Conservation (phyloP, 2,329 filamentous ascomycete species). For the Trichoderma citrinoviride region DNA sequence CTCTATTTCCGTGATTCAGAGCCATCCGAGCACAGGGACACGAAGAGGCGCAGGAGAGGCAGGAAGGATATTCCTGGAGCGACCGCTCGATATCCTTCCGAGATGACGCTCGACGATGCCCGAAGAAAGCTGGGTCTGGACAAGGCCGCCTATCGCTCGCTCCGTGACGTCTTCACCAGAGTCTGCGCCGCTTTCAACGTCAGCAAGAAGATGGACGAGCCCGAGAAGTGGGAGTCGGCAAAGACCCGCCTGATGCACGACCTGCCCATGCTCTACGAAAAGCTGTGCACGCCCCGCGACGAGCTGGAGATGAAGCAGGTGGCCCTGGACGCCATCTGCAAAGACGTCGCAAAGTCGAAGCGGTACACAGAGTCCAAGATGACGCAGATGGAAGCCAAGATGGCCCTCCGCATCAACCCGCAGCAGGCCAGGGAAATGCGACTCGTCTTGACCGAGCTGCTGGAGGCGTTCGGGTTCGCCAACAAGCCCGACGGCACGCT, state of each 20-base stretch:
- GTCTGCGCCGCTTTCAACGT: constrained; percentile 68
- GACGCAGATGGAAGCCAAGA: constrained; percentile 72
- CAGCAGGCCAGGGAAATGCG: constrained; percentile 57
- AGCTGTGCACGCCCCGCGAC: constrained; percentile 58
- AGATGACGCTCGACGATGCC: constrained; percentile 77
- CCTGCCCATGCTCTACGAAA: constrained; percentile 59
- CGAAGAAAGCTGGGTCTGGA: constrained; percentile 67
- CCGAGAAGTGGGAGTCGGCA: constrained; percentile 68
- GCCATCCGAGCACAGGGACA: constrained; percentile 30
- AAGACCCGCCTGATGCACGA: constrained; percentile 67
- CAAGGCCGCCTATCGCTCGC: constrained; percentile 58
- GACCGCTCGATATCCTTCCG: constrained; percentile 74
- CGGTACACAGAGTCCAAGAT: constrained; percentile 63
- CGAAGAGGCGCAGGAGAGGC: constrained; percentile 64
- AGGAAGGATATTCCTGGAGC: constrained; percentile 66
- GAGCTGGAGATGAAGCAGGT: constrained; percentile 61
- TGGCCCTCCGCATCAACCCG: constrained; percentile 47
- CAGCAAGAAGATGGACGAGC: constrained; percentile 74
- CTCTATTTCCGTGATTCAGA: neutral
- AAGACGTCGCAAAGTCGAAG: constrained; percentile 78
- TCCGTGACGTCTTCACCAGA: constrained; percentile 64
- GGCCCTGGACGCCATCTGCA: constrained; percentile 75
- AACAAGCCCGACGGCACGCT: constrained; percentile 71
- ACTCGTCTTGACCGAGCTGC: constrained; percentile 61
- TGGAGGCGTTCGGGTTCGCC: constrained; percentile 65